Evolutionary conservation across 1,284 basidiomycete genomes (phyloP), one percentile per base, ranked within the genome.

Genomic region (Phenoliferia sp.): DNA sequence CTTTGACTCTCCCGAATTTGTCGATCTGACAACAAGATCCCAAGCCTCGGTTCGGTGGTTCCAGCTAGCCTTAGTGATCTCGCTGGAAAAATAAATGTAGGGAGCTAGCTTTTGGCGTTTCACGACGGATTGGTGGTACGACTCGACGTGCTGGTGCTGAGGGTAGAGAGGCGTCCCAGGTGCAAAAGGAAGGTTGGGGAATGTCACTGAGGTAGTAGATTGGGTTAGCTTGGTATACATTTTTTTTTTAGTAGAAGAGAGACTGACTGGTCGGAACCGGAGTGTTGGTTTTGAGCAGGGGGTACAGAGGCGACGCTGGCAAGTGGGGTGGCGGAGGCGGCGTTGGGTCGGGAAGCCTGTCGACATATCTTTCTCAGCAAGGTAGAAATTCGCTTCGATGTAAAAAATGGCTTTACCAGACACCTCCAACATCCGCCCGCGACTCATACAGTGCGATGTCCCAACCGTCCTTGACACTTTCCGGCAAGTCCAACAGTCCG

Each of bases 291-390:
- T 54, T 32, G 1, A 64, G 34, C 9, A 34, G 9, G 10, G 56
- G 57, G 63, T 64, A 64, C 12, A 64, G 58, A 3, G 63, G 63
- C 10, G 63, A 35, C 3, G 28, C 33, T 2, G 57, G 63, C 3
- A 59, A 28, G 10, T 15, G 16, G 28, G 26, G 44, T 3, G 32
- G 32, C 17, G 28, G 0, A 9, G 22, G 32, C 16, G 31, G 31
- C 9, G n/a, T 7, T 6, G 36, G n/a, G 28, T 56, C 61, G 5
- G 52, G 52, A 29, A 50, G 60, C 44, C 44, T 61, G 17, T 28
- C n/a, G 32, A 12, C 6, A 1, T 7, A 17, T 22, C 19, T 10
- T 28, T 35, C 17, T 28, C 5, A 12, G 29, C 4, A 3, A 33
- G 15, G 16, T 3, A 28, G 3, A 33, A n/a, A n/a, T n/a, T n/a